These are phyloP conservation scores for Lablab purpureus DNA, from an alignment of 306 rosid species.

Conservation along the genomic window DNA sequence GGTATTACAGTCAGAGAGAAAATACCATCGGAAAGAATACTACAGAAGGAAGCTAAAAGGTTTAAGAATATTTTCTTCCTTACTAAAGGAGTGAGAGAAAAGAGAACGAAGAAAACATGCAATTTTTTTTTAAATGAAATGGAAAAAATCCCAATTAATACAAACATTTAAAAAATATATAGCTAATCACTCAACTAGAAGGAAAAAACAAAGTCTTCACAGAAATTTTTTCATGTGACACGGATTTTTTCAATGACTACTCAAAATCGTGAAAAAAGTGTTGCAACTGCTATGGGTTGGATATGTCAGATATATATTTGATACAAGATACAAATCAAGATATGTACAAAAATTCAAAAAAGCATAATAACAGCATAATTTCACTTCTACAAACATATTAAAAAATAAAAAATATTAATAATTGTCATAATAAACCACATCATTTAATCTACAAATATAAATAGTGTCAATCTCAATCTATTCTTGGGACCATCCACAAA, in stretches of 20 bases:
- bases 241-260: not conserved
- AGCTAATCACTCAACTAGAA: not conserved
- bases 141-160: constrained; percentile 14
- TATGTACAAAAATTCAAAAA: too few relatives aligned
- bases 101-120: constrained; percentile 31
- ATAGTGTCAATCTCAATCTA: not conserved
- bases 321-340: too few relatives aligned
- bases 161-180: not conserved
- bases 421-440: not conserved
- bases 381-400: too few relatives aligned
- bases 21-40: constrained; percentile 24
- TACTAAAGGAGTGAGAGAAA: not conserved
- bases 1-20: constrained; percentile 31
- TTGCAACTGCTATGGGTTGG: not conserved
- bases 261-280: not conserved
- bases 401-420: not conserved
- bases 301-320: too few relatives aligned
- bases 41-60: not conserved
- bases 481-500: not conserved
- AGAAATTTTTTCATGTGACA: not conserved
- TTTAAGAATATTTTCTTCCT: constrained; percentile 12
- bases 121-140: not conserved
- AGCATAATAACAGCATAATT: too few relatives aligned
- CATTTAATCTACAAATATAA: not conserved
- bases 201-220: not conserved